Conservation (phyloP, 2,329 filamentous ascomycete genomes). For the Fusarium haematococcum region DNA sequence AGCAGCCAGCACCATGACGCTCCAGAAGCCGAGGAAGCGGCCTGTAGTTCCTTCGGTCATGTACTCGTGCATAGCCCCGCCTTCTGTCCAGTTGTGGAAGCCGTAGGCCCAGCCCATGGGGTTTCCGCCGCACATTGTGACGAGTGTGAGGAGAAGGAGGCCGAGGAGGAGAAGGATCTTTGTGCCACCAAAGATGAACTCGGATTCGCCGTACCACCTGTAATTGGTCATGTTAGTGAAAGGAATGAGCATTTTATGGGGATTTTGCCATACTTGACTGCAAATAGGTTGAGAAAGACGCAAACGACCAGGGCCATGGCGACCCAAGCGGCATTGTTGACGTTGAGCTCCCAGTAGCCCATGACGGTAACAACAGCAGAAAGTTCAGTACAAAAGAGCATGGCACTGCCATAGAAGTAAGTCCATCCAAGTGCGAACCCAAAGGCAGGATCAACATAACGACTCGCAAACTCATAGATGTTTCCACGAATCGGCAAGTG, state of each 20-base stretch:
- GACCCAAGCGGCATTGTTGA: background rate
- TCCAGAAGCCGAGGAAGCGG: background rate
- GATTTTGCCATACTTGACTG: background rate
- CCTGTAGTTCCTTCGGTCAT: background rate
- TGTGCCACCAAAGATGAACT: background rate
- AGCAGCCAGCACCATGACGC: background rate
- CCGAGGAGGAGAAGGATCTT: conserved; percentile 32
- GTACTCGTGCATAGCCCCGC: background rate
- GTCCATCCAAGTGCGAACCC: background rate
- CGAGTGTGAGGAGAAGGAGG: conserved; percentile 52
- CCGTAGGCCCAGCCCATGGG: background rate
- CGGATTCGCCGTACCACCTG: background rate
- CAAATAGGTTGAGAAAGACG: background rate
- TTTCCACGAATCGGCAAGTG: background rate
- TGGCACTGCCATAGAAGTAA: background rate
- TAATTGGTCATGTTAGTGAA: background rate
- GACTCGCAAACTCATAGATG: background rate
- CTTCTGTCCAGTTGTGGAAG: background rate
- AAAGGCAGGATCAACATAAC: background rate
- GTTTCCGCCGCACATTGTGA: background rate
- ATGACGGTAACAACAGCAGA: background rate
- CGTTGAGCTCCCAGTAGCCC: background rate
- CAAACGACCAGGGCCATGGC: background rate
- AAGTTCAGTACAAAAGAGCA: background rate
- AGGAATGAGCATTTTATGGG: background rate